Evolutionary conservation across 2,329 filamentous ascomycete genomes (phyloP), one percentile per base, ranked within the genome.

Genomic region (Acarospora socialis): DNA sequence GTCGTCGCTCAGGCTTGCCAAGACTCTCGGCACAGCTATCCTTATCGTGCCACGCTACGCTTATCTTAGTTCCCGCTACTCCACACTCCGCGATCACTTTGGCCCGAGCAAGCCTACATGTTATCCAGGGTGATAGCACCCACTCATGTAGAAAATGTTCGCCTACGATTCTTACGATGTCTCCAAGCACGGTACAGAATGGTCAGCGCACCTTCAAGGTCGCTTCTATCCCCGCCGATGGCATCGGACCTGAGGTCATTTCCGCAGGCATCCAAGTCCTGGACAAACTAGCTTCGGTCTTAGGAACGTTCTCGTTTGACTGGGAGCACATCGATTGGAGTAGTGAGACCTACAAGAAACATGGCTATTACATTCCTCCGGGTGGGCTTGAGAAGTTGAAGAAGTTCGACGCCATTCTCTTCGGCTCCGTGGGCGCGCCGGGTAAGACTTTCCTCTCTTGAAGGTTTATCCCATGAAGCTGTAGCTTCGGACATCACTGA

Each of bases 191-290:
- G 29, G 17, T 25, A n/a, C 19, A 24, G 21, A 26, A 27, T n/a
- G n/a, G n/a, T n/a, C n/a, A n/a, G n/a, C n/a, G n/a, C 0, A 37
- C 48, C 8, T 63, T 66, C 44, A 59, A 49, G 31, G 73, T 78
- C 38, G 73, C 73, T n/a, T 65, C 62, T 18, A 76, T 81, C 33
- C 73, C 74, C 0, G 77, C 71, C 5, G 76, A 81, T 46, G 76
- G 76, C 33, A 80, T 81, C 38, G 76, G 77, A 2, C 66, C 66
- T 1, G 77, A 81, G 50, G 75, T 81, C 7, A 69, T 77, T 50
- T 57, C 64, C 19, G 72, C 72, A 2, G 73, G 72, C 2, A 68
- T 79, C 6, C 57, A 65, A 24, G 77, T 76, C 0, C 53, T 81
- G 30, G 61, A 72, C 39, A 61, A 63, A 9, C 50, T 77, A 1